Conservation (phyloP, 164 flowering plant genomes). For the Nymphaea thermarum region DNA sequence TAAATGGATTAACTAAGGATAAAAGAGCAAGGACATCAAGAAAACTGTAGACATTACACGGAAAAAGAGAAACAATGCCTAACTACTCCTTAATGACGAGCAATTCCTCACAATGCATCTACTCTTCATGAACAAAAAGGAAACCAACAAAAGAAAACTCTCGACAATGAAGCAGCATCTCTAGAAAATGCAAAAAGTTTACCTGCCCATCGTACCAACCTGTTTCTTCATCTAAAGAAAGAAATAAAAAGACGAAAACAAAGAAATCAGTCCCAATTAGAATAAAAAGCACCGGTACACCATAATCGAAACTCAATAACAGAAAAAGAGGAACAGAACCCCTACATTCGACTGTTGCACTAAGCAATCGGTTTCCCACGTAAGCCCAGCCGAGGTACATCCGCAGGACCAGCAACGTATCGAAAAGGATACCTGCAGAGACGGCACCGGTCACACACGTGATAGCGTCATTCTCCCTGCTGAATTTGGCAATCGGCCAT, state of each 20-base stretch:
- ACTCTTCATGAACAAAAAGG: too few relatives aligned
- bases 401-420: conserved; percentile 65
- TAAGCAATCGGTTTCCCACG: conserved; percentile 84
- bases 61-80: too few relatives aligned
- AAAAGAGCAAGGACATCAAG: too few relatives aligned
- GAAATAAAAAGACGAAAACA: not conserved
- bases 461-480: conserved; percentile 42
- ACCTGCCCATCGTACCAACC: conserved; percentile 99
- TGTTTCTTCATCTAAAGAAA: conserved; percentile 78
- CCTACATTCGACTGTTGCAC: conserved; percentile 91
- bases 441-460: conserved; percentile 35
- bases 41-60: too few relatives aligned
- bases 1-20: too few relatives aligned
- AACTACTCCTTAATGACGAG: too few relatives aligned
- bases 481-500: conserved; percentile 76
- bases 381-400: conserved; percentile 98
- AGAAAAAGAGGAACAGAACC: not conserved
- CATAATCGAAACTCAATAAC: not conserved
- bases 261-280: not conserved
- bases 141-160: too few relatives aligned
- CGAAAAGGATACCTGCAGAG: conserved; percentile 58
- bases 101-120: too few relatives aligned
- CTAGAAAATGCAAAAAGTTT: not conserved
- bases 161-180: too few relatives aligned
- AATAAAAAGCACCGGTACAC: too few relatives aligned